Evolutionary conservation across 2,329 filamentous ascomycete genomes (phyloP).

Genomic region (Colletotrichum spaethianum): DNA sequence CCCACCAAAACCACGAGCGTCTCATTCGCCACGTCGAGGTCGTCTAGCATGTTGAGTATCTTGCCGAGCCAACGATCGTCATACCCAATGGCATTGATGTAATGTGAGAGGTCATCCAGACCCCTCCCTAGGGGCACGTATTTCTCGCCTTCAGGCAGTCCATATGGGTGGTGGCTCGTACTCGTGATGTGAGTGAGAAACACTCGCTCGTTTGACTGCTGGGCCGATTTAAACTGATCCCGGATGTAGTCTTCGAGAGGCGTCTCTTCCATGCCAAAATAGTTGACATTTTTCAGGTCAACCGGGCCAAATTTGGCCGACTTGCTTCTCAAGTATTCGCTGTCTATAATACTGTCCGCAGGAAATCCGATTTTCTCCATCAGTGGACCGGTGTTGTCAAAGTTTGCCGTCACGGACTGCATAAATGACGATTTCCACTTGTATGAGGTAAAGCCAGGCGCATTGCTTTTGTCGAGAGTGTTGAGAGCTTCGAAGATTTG

Average conservation of each 20-base stretch:
- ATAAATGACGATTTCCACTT: slow-evolving; percentile 42
- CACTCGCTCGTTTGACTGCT: slow-evolving; percentile 49
- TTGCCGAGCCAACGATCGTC: slow-evolving; percentile 56
- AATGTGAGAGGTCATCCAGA: slow-evolving; percentile 52
- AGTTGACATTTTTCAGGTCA: slow-evolving; percentile 49
- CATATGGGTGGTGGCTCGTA: slow-evolving; percentile 55
- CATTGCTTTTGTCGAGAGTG: slow-evolving; percentile 29
- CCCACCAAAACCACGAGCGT: slow-evolving; percentile 62
- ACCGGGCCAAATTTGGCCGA: slow-evolving; percentile 26
- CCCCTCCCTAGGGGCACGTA: slow-evolving; percentile 29
- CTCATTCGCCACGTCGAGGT: slow-evolving; percentile 58
- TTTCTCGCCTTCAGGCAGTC: slow-evolving; percentile 21
- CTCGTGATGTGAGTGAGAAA: slow-evolving; percentile 54
- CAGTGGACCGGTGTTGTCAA: slow-evolving; percentile 37
- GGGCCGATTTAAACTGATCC: slow-evolving; percentile 42
- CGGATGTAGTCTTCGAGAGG: slow-evolving; percentile 54
- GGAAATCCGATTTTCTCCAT: background rate
- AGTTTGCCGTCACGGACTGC: slow-evolving; percentile 42
- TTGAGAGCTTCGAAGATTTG: slow-evolving; percentile 44
- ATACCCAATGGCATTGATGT: slow-evolving; percentile 58
- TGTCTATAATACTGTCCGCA: background rate
- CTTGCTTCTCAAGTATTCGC: background rate
- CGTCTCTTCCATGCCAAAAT: slow-evolving; percentile 59
- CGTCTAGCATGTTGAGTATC: slow-evolving; percentile 57
- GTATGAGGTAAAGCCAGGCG: slow-evolving; percentile 38